Conservation (phyloP, 2,329 filamentous ascomycete species). For the Diplodia intermedia region DNA sequence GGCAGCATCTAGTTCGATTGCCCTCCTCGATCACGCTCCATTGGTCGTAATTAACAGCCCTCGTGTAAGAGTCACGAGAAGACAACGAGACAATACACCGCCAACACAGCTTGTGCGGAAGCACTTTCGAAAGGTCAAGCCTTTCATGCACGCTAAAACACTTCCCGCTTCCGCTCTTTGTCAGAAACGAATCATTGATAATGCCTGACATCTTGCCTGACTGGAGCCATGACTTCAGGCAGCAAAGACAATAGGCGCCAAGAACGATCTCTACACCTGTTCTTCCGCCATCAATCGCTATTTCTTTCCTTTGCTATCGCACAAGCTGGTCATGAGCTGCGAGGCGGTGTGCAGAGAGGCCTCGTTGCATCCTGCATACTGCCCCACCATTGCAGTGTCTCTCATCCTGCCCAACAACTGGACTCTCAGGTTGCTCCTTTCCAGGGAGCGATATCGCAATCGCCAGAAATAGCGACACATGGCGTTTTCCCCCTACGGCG, state of each 20-base stretch:
- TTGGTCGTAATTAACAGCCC: not conserved
- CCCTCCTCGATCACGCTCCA: not conserved
- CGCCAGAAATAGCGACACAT: not conserved
- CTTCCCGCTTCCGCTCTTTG: conserved; percentile 1
- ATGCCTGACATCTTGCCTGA: not conserved
- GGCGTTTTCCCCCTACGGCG: not conserved
- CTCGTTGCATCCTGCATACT: not conserved
- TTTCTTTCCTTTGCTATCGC: not conserved
- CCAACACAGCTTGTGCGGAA: not conserved
- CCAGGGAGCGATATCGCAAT: not conserved
- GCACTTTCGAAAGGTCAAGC: too few species aligned
- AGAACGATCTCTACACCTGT: not conserved
- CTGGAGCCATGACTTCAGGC: not conserved
- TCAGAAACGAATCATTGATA: not conserved
- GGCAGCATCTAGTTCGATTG: not conserved
- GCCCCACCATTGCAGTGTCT: not conserved
- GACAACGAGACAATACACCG: not conserved
- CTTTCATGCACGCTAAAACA: not conserved
- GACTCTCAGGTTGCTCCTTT: not conserved
- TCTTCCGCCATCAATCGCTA: not conserved
- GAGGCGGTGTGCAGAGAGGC: conserved; percentile 10
- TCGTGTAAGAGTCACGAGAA: not conserved
- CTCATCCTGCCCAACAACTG: not conserved
- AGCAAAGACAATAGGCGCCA: not conserved
- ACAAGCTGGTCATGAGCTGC: not conserved